A percentile compares a stretch with the other conserved stretches of the same genome.
Evolutionary conservation across 2,329 filamentous ascomycete species (phyloP).

Genomic region (Blastomyces silverae): DNA sequence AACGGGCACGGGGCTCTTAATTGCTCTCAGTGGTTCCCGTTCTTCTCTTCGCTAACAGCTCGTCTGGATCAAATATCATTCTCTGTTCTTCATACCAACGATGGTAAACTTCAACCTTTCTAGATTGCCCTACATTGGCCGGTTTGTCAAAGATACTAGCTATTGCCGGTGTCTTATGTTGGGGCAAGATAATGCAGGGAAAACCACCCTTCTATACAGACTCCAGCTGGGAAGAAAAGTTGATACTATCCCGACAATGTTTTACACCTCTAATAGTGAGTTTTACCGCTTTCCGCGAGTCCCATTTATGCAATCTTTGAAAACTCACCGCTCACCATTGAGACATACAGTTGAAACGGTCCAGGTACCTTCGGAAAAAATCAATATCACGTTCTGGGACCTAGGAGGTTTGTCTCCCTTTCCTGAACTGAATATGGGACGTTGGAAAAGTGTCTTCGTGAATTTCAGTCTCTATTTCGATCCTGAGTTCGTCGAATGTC

Average conservation of each 20-base stretch:
- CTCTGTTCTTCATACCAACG: neutral
- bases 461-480: neutral
- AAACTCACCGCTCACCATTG: neutral
- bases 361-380: neutral
- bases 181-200: conserved; percentile 6
- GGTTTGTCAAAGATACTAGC: neutral
- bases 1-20: neutral
- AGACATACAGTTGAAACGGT: conserved; percentile 7
- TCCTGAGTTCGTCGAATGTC: neutral
- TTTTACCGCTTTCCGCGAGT: neutral
- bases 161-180: neutral
- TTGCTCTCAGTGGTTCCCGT: neutral
- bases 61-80: neutral
- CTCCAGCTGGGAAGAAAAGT: neutral
- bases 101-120: conserved; percentile 24
- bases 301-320: neutral
- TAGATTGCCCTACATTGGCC: neutral
- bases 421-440: neutral
- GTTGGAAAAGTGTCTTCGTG: neutral
- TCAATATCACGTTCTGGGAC: conserved; percentile 8
- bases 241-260: conserved; percentile 9
- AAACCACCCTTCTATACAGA: conserved; percentile 13
- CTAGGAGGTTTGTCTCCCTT: conserved; percentile 6
- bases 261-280: conserved; percentile 3
- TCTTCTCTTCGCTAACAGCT: neutral